A percentile compares a stretch with the other conserved stretches of the same genome.
These are phyloP conservation scores for Raphanus raphanistrum DNA, from an alignment of 345 rosid genomes.

Conservation along the genomic window DNA sequence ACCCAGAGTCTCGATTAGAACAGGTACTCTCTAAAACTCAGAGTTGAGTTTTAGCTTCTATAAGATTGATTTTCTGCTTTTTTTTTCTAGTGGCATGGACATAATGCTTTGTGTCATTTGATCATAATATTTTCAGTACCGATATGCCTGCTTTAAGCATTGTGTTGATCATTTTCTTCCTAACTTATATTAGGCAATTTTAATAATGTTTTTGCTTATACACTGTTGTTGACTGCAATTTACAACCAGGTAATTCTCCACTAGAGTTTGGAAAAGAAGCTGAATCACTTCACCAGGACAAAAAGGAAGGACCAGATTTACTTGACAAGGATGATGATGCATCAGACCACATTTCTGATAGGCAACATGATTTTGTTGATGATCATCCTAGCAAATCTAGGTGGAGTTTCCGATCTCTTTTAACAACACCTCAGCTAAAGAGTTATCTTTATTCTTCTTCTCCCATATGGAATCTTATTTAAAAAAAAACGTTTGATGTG, in stretches of 20 bases:
- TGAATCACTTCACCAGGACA: constrained; percentile 44
- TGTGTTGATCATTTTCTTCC: background rate
- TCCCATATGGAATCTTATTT: constrained; percentile 49
- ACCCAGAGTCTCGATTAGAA: constrained; percentile 44
- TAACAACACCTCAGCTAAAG: constrained; percentile 43
- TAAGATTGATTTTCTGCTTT: constrained; percentile 7
- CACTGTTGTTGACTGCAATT: constrained; percentile 33
- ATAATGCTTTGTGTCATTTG: background rate
- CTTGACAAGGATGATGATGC: constrained; percentile 50
- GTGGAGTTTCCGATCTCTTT: constrained; percentile 53
- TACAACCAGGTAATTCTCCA: constrained; percentile 41
- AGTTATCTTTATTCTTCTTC: constrained; percentile 48
- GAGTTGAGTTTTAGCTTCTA: constrained; percentile 5
- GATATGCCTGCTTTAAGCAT: background rate
- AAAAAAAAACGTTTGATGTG: constrained; percentile 52
- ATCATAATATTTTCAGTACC: background rate
- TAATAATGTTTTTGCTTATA: background rate
- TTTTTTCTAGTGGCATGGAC: background rate
- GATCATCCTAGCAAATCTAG: constrained; percentile 89
- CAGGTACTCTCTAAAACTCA: constrained; percentile 47
- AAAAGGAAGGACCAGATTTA: constrained; percentile 46
- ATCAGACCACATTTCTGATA: constrained; percentile 61
- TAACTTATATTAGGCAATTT: background rate
- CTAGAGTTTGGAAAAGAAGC: constrained; percentile 47
- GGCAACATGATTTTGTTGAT: constrained; percentile 81